Base-by-base conservation (phyloP, 1,284 basidiomycete species). In the Pyrrhoderma noxium region DNA sequence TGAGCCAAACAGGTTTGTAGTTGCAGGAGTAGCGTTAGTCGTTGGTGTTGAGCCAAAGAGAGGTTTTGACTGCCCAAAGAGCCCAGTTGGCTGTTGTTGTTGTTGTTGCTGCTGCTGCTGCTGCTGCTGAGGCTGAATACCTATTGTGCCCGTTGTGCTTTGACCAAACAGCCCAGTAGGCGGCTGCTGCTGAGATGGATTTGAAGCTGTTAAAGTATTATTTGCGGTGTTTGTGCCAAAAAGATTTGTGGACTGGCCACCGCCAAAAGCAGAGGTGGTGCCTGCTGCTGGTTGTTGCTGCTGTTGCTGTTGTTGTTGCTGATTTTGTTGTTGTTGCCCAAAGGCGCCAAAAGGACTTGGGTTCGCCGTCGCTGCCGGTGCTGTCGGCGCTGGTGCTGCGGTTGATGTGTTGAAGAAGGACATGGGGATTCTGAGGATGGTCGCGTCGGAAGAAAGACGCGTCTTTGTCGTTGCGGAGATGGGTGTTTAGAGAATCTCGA, bases 81-180 rank as follows among this genome's bases (percentile, higher is more conserved):
- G 40, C 5, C 60, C 58, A 19, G 57, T 54, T 21, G 44, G 38
- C 9, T 45, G 47, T 41, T 53, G 52, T 40, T 56, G 58, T 34
- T 52, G 55, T 40, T 53, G 50, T 34, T 39, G 41, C 4, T 50
- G 57, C 22, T 51, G 52, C 27, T 40, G 38, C 21, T 40, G 38
- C 35, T 40, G 38, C 7, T 40, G 38, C 38, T 40, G 7, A 5
- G n/a, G 14, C n/a, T 8, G n/a, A 40, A 18, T 7, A 37, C 35
- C 16, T 16, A 9, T 16, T 35, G 23, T 55, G 59, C 44, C 54
- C 56, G 66, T 60, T 36, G 60, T 60, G 3, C 53, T 44, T 25
- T 54, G 63, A 18, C 70, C 70, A 51, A 74, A 73, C 13, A 68
- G 42, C 36, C 65, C 62, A 1, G 64, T 59, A 58, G 63, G 3